phyloP scores from a whole-genome alignment of 345 rosid species.

The Limnanthes douglasii region DNA sequence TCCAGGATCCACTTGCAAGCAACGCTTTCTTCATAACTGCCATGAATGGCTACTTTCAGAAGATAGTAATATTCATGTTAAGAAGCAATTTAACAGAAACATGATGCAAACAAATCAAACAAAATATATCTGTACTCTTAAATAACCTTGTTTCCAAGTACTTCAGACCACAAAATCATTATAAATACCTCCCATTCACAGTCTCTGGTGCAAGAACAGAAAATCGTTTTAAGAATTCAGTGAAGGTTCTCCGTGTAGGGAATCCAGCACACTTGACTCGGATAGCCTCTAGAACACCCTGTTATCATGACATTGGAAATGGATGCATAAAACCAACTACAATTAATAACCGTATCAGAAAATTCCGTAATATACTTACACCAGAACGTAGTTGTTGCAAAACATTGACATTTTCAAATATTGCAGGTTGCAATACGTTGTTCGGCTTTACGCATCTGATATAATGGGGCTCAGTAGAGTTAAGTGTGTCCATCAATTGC shows the following conservation, averaged over 20 bases:
- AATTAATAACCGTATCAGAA: too few species aligned
- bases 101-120: slow-evolving; percentile 3
- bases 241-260: slow-evolving; percentile 57
- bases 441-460: slow-evolving; percentile 95
- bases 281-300: slow-evolving; percentile 98
- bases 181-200: slow-evolving; percentile 39
- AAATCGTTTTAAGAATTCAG: slow-evolving; percentile 53
- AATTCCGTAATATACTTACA: slow-evolving; percentile 51
- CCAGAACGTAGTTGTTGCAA: slow-evolving; percentile 86
- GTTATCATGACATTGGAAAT: too few species aligned
- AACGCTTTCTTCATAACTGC: slow-evolving; percentile 53
- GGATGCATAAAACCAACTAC: too few species aligned
- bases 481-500: slow-evolving; percentile 81
- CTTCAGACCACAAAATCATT: too few species aligned
- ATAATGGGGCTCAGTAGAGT: slow-evolving; percentile 81
- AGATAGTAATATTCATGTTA: slow-evolving; percentile 3
- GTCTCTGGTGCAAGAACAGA: slow-evolving; percentile 52
- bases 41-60: slow-evolving; percentile 8
- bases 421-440: slow-evolving; percentile 34
- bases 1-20: slow-evolving; percentile 74
- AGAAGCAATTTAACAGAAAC: slow-evolving; percentile 11
- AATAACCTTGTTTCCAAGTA: too few species aligned
- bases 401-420: slow-evolving; percentile 48
- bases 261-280: slow-evolving; percentile 81
- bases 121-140: too few species aligned